Conservation (phyloP, 1,284 basidiomycete genomes). For the Boletus semigastroideus region DNA sequence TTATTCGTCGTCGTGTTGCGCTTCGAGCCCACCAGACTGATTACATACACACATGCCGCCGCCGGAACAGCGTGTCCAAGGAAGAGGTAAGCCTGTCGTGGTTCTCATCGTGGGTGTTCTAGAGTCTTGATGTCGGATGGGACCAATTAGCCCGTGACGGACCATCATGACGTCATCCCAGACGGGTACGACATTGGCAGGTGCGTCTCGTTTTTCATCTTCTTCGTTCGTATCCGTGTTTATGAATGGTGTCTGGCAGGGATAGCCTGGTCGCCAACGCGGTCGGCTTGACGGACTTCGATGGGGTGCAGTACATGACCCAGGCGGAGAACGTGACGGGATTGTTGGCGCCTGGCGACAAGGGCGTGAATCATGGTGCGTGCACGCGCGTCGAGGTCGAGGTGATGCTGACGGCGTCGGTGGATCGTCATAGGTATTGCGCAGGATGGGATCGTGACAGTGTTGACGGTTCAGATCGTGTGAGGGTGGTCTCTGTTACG, state of each 20-base stretch:
- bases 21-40: background rate
- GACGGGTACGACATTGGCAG: conserved; percentile 58
- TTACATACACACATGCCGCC: background rate
- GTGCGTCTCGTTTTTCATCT: conserved; percentile 19
- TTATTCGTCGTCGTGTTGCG: background rate
- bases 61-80: conserved; percentile 39
- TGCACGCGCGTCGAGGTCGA: background rate
- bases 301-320: conserved; percentile 51
- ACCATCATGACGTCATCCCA: conserved; percentile 51
- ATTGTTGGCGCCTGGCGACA: conserved; percentile 17
- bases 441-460: conserved; percentile 44
- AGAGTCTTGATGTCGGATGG: background rate
- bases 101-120: background rate
- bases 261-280: conserved; percentile 46
- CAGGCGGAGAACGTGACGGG: conserved; percentile 38
- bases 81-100: conserved; percentile 45
- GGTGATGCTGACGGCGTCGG: too few relatives aligned
- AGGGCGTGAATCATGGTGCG: conserved; percentile 28
- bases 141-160: conserved; percentile 32
- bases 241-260: conserved; percentile 25
- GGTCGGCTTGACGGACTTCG: conserved; percentile 42
- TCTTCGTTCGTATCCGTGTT: background rate
- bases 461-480: conserved; percentile 46
- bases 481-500: conserved; percentile 9
- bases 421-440: conserved; percentile 37